Evolutionary conservation across 1,139 yeast species (phyloP).

Genomic region (Suhomyces bolitotheri): DNA sequence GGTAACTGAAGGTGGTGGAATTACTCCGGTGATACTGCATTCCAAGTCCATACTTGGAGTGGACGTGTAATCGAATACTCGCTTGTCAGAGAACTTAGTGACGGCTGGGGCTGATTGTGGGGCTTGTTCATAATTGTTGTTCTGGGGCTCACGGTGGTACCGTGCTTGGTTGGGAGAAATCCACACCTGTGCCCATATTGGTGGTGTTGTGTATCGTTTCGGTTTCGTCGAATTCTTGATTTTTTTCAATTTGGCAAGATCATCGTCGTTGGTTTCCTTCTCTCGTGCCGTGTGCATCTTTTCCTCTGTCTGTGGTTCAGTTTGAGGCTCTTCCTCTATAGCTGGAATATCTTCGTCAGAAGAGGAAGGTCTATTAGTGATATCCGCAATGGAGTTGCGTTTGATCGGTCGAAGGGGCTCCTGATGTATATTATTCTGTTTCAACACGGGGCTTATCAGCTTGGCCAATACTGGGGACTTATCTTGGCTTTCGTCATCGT

Average conservation of each 20-base stretch:
- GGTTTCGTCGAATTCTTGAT: conserved; percentile 47
- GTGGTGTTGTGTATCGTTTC: conserved; percentile 62
- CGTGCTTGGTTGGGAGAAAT: conserved; percentile 43
- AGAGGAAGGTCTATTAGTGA: conserved; percentile 33
- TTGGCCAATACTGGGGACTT: conserved; percentile 6
- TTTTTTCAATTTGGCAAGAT: conserved; percentile 19
- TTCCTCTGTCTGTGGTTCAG: neutral
- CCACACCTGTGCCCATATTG: conserved; percentile 85
- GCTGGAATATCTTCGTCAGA: conserved; percentile 8
- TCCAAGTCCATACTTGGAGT: conserved; percentile 46
- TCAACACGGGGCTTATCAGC: conserved; percentile 11
- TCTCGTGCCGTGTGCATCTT: conserved; percentile 1
- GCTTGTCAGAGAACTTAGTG: conserved; percentile 21
- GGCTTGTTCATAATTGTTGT: conserved; percentile 2
- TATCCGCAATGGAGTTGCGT: conserved; percentile 46
- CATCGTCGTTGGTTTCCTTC: conserved; percentile 12
- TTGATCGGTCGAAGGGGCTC: conserved; percentile 15
- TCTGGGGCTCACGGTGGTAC: conserved; percentile 8
- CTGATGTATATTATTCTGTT: conserved; percentile 1
- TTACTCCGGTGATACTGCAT: conserved; percentile 67
- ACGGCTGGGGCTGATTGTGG: neutral
- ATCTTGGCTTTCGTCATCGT: conserved; percentile 17
- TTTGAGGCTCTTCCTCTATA: neutral
- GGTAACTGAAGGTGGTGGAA: conserved; percentile 82
- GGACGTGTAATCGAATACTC: conserved; percentile 37